Evolutionary conservation across 2,329 filamentous ascomycete genomes (phyloP).

Genomic region (Xylaria sp.): DNA sequence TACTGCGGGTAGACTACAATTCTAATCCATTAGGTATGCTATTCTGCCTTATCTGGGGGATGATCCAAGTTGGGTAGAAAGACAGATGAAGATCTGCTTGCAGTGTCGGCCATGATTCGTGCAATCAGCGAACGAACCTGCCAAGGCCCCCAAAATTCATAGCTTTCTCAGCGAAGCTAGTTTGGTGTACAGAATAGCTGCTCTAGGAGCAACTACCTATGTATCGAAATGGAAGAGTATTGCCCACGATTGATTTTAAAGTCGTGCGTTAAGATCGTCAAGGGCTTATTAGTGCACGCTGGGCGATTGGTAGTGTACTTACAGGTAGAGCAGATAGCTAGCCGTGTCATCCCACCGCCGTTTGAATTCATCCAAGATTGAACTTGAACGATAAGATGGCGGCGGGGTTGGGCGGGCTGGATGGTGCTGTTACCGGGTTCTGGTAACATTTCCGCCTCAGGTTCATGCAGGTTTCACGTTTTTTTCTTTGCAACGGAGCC

Average conservation of each 20-base stretch:
- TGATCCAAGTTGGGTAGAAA: background rate
- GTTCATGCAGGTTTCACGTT: slow-evolving; percentile 37
- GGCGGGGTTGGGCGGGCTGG: slow-evolving; percentile 15
- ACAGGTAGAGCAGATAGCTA: slow-evolving; percentile 6
- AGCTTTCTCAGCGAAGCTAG: slow-evolving; percentile 13
- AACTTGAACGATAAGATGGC: slow-evolving; percentile 11
- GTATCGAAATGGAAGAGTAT: slow-evolving; percentile 25
- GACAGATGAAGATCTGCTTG: slow-evolving; percentile 33
- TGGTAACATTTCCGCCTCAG: slow-evolving; percentile 22
- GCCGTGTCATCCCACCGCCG: slow-evolving; percentile 27
- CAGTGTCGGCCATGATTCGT: slow-evolving; percentile 28
- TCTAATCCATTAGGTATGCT: background rate
- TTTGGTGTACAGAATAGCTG: slow-evolving; percentile 3
- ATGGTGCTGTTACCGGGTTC: slow-evolving; percentile 17
- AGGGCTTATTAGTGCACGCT: slow-evolving; percentile 20
- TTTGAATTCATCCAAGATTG: slow-evolving; percentile 8
- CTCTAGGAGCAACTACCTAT: slow-evolving; percentile 9
- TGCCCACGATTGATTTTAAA: slow-evolving; percentile 15
- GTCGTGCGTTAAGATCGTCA: slow-evolving; percentile 26
- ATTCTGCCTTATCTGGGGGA: background rate
- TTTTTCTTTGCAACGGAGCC: background rate
- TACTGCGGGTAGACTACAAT: background rate
- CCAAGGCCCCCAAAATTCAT: slow-evolving; percentile 7
- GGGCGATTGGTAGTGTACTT: slow-evolving; percentile 5
- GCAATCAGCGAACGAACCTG: slow-evolving; percentile 17